phyloP scores from a whole-genome alignment of 768 basidiomycete genomes.

The Cystobasidiopsis lactophilus region DNA sequence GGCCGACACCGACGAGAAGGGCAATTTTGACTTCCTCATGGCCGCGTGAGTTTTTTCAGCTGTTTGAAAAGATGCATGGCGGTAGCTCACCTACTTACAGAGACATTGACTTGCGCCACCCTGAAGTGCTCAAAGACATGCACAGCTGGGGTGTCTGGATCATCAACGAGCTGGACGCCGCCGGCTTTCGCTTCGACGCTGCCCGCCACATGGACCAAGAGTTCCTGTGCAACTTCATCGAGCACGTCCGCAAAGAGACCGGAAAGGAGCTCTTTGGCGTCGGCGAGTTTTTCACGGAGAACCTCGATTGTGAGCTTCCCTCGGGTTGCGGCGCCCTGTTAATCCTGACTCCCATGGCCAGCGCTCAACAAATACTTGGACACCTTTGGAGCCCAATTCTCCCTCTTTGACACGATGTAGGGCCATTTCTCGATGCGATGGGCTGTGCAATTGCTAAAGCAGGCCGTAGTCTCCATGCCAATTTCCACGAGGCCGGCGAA shows the following conservation, averaged over 20 bases:
- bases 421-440: too few species aligned
- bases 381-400: constrained; percentile 26
- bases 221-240: constrained; percentile 26
- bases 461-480: constrained; percentile 24
- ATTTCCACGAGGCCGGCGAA: constrained; percentile 26
- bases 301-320: background rate
- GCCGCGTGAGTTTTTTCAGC: too few species aligned
- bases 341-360: background rate
- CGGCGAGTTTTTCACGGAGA: constrained; percentile 22
- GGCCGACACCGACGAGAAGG: too few species aligned
- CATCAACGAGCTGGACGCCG: constrained; percentile 27
- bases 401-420: constrained; percentile 25
- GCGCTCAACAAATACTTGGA: constrained; percentile 13
- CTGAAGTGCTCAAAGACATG: constrained; percentile 24
- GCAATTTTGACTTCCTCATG: too few species aligned
- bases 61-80: too few species aligned
- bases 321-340: background rate
- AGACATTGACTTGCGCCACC: constrained; percentile 26
- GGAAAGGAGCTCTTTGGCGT: constrained; percentile 24
- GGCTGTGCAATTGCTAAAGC: too few species aligned
- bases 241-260: constrained; percentile 23
- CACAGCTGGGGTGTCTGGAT: constrained; percentile 27
- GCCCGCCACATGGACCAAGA: constrained; percentile 21
- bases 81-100: background rate
- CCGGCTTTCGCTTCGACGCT: constrained; percentile 24